Conservation (phyloP, 2,329 filamentous ascomycete genomes). For the Fusarium denticulatum region DNA sequence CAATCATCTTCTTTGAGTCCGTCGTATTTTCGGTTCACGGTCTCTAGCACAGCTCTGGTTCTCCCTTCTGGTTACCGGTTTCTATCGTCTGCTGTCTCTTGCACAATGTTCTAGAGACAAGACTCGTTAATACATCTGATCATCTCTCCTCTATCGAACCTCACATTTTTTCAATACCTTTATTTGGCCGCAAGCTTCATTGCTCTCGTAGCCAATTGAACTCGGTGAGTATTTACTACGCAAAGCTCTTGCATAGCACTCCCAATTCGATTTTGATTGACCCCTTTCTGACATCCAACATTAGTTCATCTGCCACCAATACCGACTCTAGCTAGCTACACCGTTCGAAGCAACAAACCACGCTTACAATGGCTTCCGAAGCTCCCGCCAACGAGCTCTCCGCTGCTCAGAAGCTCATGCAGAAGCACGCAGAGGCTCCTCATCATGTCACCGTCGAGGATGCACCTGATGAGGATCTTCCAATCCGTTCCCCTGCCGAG, state of each 20-base stretch:
- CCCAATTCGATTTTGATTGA: neutral
- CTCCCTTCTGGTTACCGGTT: conserved; percentile 54
- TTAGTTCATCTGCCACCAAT: conserved; percentile 14
- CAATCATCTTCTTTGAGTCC: conserved; percentile 40
- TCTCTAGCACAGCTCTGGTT: conserved; percentile 53
- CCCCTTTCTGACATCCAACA: conserved; percentile 23
- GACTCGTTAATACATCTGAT: conserved; percentile 42
- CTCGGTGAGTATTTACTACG: conserved; percentile 15
- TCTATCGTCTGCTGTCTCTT: conserved; percentile 47
- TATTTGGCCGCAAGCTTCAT: conserved; percentile 37
- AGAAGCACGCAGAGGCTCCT: conserved; percentile 66
- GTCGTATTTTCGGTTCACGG: conserved; percentile 39
- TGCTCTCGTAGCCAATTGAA: conserved; percentile 34
- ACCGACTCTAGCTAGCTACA: conserved; percentile 19
- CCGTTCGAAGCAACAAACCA: conserved; percentile 20
- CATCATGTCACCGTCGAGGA: conserved; percentile 81
- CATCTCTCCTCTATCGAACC: conserved; percentile 36
- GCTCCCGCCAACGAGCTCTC: conserved; percentile 57
- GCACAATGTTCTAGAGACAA: conserved; percentile 54
- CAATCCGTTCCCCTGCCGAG: conserved; percentile 61
- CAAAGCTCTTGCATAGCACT: neutral
- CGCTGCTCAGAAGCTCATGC: conserved; percentile 70
- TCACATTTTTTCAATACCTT: conserved; percentile 19
- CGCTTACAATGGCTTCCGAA: conserved; percentile 55
- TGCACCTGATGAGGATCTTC: conserved; percentile 79